phyloP scores from a whole-genome alignment of 768 basidiomycete species.

The Boletus sp. region DNA sequence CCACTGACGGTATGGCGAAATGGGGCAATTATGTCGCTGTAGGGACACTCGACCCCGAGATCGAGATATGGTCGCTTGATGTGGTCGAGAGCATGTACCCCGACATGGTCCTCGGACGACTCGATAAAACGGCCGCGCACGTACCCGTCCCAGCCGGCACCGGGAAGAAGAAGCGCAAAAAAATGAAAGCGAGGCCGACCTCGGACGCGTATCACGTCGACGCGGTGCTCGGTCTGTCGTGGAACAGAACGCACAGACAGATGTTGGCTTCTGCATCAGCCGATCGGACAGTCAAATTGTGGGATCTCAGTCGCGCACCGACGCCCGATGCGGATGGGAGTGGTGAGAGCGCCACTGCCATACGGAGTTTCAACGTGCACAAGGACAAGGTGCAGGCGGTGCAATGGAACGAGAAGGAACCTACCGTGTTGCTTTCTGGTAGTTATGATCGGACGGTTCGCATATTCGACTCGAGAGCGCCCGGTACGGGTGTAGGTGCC shows the following conservation, averaged over 20 bases:
- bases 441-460: slow-evolving; percentile 95
- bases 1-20: slow-evolving; percentile 31
- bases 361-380: slow-evolving; percentile 83
- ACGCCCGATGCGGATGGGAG: slow-evolving; percentile 45
- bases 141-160: slow-evolving; percentile 80
- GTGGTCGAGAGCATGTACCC: slow-evolving; percentile 94
- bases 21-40: slow-evolving; percentile 94
- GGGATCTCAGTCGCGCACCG: slow-evolving; percentile 83
- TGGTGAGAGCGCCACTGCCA: slow-evolving; percentile 49
- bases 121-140: slow-evolving; percentile 78
- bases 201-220: slow-evolving; percentile 84
- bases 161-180: slow-evolving; percentile 95
- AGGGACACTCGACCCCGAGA: slow-evolving; percentile 95
- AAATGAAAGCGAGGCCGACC: slow-evolving; percentile 61
- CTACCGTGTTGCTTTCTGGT: slow-evolving; percentile 88
- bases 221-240: slow-evolving; percentile 88
- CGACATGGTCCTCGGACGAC: slow-evolving; percentile 84
- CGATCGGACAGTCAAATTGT: slow-evolving; percentile 94
- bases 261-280: slow-evolving; percentile 90
- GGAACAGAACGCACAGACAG: slow-evolving; percentile 90
- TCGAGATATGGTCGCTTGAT: slow-evolving; percentile 98
- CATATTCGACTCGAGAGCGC: slow-evolving; percentile 88
- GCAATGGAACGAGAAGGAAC: slow-evolving; percentile 89
- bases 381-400: slow-evolving; percentile 96
- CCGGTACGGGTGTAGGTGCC: slow-evolving; percentile 79